phyloP scores from a whole-genome alignment of 176 grass and related monocot species.

The Lolium multiflorum region DNA sequence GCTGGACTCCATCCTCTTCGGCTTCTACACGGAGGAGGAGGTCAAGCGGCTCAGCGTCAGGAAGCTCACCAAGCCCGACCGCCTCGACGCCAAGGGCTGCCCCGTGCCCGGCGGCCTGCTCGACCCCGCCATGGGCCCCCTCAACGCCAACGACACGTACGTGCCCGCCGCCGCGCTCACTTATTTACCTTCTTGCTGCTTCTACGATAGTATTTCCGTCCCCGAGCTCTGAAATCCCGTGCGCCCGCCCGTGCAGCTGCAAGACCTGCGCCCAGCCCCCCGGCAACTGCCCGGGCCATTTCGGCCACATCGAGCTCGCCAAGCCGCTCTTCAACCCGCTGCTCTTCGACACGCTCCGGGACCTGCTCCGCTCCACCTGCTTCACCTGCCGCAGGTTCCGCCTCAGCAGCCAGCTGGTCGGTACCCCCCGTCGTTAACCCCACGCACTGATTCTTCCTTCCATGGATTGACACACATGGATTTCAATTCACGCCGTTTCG shows the following conservation, averaged over 20 bases:
- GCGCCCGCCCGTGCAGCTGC: slow-evolving; percentile 55
- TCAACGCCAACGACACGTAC: slow-evolving; percentile 70
- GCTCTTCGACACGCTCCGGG: slow-evolving; percentile 54
- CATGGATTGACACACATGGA: background rate
- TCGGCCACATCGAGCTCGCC: slow-evolving; percentile 86
- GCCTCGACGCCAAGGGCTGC: slow-evolving; percentile 65
- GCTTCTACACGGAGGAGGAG: slow-evolving; percentile 74
- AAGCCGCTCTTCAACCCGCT: slow-evolving; percentile 82
- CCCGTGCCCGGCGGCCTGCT: slow-evolving; percentile 80
- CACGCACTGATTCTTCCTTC: background rate
- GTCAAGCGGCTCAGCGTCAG: slow-evolving; percentile 73
- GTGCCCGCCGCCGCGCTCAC: slow-evolving; percentile 4
- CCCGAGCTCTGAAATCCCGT: background rate
- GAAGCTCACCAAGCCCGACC: slow-evolving; percentile 64
- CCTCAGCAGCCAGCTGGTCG: slow-evolving; percentile 58
- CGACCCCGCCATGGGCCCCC: slow-evolving; percentile 82
- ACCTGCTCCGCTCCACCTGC: slow-evolving; percentile 69
- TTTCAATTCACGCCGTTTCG: background rate
- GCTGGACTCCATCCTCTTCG: slow-evolving; percentile 77
- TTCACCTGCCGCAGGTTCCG: slow-evolving; percentile 84
- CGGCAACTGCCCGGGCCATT: slow-evolving; percentile 77
- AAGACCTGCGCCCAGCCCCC: slow-evolving; percentile 81
- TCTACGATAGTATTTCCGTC: too few relatives aligned
- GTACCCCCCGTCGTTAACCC: slow-evolving; percentile 1
- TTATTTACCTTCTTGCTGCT: too few relatives aligned